These are phyloP conservation scores for Stachybotrys echinatus DNA, from an alignment of 2,329 filamentous ascomycete species.

Conservation along the genomic window DNA sequence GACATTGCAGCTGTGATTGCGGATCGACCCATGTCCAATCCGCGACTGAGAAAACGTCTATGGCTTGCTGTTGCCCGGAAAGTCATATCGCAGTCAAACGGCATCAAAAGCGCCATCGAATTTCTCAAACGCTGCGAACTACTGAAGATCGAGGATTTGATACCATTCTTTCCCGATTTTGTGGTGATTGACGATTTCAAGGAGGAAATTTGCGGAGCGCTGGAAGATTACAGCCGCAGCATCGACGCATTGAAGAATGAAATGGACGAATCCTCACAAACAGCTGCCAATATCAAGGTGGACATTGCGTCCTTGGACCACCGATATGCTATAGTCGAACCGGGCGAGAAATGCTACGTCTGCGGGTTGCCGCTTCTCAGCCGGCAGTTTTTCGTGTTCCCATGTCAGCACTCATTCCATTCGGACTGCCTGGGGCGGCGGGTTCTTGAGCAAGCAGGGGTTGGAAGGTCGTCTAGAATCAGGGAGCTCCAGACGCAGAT, in stretches of 20 bases:
- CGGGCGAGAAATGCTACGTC: conserved; percentile 88
- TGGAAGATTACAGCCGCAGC: conserved; percentile 88
- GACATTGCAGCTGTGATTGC: conserved; percentile 87
- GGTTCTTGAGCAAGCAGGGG: conserved; percentile 76
- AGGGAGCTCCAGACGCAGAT: conserved; percentile 81
- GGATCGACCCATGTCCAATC: conserved; percentile 74
- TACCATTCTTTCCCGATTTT: conserved; percentile 98
- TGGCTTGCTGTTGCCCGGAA: conserved; percentile 95
- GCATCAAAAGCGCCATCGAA: conserved; percentile 89
- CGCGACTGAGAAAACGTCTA: conserved; percentile 80
- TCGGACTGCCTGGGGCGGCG: conserved; percentile 86
- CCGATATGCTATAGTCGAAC: conserved; percentile 93
- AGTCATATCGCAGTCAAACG: conserved; percentile 79
- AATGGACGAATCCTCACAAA: conserved; percentile 91
- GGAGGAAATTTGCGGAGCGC: conserved; percentile 88
- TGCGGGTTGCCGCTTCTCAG: conserved; percentile 83
- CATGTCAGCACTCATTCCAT: conserved; percentile 96
- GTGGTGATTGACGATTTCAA: conserved; percentile 99
- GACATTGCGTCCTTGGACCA: conserved; percentile 83
- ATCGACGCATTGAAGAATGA: conserved; percentile 86
- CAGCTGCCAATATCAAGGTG: conserved; percentile 82
- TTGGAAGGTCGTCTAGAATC: conserved; percentile 73
- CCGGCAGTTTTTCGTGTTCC: conserved; percentile 95
- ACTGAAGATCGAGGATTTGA: conserved; percentile 90
- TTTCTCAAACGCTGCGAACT: conserved; percentile 90